phyloP scores from a whole-genome alignment of 495 filamentous ascomycete species.

The Hyaloscypha hepaticicola region DNA sequence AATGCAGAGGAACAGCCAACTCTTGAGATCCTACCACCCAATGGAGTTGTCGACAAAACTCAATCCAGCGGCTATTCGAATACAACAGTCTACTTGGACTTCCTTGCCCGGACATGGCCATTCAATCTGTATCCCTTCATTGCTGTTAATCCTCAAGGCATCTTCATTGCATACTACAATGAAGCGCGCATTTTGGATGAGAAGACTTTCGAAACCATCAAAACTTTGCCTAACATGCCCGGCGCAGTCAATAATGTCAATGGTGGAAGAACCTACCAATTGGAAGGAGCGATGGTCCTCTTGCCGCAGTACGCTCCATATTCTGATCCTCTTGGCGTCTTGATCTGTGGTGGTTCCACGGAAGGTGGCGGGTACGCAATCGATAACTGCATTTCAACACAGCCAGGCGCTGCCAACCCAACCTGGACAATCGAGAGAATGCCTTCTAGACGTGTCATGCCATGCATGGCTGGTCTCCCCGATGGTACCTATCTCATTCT shows the following conservation, averaged over 20 bases:
- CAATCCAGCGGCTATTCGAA: conserved; percentile 32
- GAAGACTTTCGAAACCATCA: conserved; percentile 53
- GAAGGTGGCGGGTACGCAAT: conserved; percentile 48
- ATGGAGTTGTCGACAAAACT: conserved; percentile 25
- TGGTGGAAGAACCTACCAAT: conserved; percentile 60
- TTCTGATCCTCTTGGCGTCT: conserved; percentile 49
- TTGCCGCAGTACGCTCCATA: conserved; percentile 59
- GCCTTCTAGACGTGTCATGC: conserved; percentile 63
- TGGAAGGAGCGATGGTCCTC: conserved; percentile 58
- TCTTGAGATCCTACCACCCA: conserved; percentile 54
- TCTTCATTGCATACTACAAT: conserved; percentile 69
- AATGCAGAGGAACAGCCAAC: conserved; percentile 60
- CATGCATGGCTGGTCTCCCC: conserved; percentile 64
- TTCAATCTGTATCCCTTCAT: conserved; percentile 65
- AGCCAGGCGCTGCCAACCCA: conserved; percentile 53
- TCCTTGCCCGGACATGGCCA: conserved; percentile 61
- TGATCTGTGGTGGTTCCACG: conserved; percentile 63
- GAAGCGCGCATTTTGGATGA: conserved; percentile 62
- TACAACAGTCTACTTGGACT: conserved; percentile 48
- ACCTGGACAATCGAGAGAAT: conserved; percentile 64
- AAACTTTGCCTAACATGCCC: conserved; percentile 57
- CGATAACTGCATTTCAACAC: conserved; percentile 64
- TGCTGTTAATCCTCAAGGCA: conserved; percentile 52
- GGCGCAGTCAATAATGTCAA: conserved; percentile 58
- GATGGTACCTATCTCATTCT: conserved; percentile 65